Evolutionary conservation across 2,329 filamentous ascomycete genomes (phyloP), one percentile per base, ranked within the genome.

Genomic region (Ceratocystiopsis brevicomis): DNA sequence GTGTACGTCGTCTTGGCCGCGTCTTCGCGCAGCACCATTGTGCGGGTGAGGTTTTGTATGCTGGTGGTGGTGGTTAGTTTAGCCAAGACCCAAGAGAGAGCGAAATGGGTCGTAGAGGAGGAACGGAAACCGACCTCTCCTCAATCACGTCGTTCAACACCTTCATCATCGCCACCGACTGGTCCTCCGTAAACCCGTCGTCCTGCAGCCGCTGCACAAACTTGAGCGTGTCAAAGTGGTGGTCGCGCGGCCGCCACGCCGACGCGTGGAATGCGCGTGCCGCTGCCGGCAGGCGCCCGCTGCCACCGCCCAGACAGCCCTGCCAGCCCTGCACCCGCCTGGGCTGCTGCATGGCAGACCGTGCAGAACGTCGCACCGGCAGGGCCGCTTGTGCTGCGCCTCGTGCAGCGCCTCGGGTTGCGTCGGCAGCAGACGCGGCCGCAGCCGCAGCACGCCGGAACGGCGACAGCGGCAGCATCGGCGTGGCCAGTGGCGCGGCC

Each of bases 121-220:
- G n/a, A n/a, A n/a, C n/a, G n/a, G n/a, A n/a, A n/a, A n/a, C n/a
- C n/a, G n/a, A 79, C 78, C 79, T 93, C 63, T 98, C 90, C 59
- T 96, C 84, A 51, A 98, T 95, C 11, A 96, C 88, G 59, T 96
- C 87, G 61, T 86, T 87, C 36, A 98, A 68, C 8, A 96, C 84
- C 58, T 83, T 84, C 90, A 98, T 96, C 81, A 95, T 90, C n/a
- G 90, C 88, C 21, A 85, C 86, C 3, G 87, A 79, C 62, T 98
- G 90, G 52, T 87, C 81, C 60, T 96, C 88, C 19, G 85, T 94
- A 59, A 96, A 95, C 0, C 90, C 90, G 59, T 98, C 90, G 51
- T 75, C 75, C 59, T 88, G 78, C 37, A 98, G 67, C 42, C 84
- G 72, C 62, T 94, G 84, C 36, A 98, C 87, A 57, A 98, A 94